Percentiles rank a stretch among this genome's conserved stretches.
These are phyloP conservation scores for Didymosphaeria variabile DNA, from an alignment of 2,329 filamentous ascomycete species.

Conservation along the genomic window DNA sequence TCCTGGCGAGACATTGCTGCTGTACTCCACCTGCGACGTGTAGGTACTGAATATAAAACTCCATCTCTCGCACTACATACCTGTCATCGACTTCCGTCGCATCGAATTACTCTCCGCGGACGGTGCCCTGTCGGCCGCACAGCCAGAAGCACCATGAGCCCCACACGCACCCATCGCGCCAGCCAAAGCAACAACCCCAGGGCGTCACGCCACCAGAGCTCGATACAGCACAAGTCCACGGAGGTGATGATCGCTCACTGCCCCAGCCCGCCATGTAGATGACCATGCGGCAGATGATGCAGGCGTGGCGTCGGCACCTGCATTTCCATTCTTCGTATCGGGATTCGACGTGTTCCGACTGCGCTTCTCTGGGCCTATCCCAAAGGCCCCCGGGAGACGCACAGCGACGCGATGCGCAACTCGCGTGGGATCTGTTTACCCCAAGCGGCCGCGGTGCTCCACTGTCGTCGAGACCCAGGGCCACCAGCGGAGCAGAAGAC, in stretches of 20 bases:
- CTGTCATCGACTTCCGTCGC: conserved; percentile 3
- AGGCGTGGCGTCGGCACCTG: conserved; percentile 18
- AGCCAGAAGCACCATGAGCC: conserved; percentile 5
- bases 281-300: conserved; percentile 8
- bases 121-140: not conserved
- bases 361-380: conserved; percentile 11
- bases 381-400: conserved; percentile 9
- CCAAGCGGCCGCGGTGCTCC: conserved; percentile 15
- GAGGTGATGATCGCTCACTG: conserved; percentile 7
- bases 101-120: conserved; percentile 8
- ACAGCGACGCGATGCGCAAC: conserved; percentile 3
- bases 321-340: conserved; percentile 13
- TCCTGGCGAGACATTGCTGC: conserved; percentile 5
- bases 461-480: conserved; percentile 2
- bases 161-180: not conserved
- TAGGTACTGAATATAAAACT: conserved; percentile 15
- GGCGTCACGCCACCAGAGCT: conserved; percentile 11
- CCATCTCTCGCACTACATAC: conserved; percentile 12
- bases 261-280: conserved; percentile 12
- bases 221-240: conserved; percentile 4
- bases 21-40: conserved; percentile 13
- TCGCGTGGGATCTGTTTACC: conserved; percentile 16
- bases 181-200: not conserved
- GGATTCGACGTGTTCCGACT: conserved; percentile 12
- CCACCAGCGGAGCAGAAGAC: not conserved